Evolutionary conservation across 164 flowering plant species (phyloP).

Genomic region (Nymphaea thermarum): DNA sequence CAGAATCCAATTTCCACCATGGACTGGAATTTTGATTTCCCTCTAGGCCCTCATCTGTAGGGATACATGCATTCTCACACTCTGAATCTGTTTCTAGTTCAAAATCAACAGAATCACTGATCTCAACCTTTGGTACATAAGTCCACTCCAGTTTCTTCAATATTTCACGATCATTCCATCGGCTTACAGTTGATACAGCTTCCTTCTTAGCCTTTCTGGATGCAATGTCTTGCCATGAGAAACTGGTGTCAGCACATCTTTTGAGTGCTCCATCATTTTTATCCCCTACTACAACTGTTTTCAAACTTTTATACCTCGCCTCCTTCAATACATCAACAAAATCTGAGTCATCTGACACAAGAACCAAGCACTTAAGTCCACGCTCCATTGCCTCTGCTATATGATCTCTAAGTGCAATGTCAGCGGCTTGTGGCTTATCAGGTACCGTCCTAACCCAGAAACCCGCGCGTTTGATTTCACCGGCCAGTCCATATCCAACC

Average conservation of each 20-base stretch:
- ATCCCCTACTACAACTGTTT: constrained; percentile 83
- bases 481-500: constrained; percentile 63
- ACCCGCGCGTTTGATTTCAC: constrained; percentile 76
- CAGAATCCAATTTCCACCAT: constrained; percentile 70
- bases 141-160: constrained; percentile 78
- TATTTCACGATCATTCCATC: constrained; percentile 74
- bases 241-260: constrained; percentile 65
- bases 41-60: constrained; percentile 9
- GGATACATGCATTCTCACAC: background rate
- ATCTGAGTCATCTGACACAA: constrained; percentile 79
- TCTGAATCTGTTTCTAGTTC: constrained; percentile 9
- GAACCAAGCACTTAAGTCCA: constrained; percentile 53
- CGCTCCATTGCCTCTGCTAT: constrained; percentile 72
- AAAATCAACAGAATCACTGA: constrained; percentile 10
- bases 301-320: constrained; percentile 63
- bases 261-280: constrained; percentile 46
- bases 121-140: constrained; percentile 38
- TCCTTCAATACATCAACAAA: constrained; percentile 57
- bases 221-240: constrained; percentile 68
- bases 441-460: constrained; percentile 51
- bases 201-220: constrained; percentile 75
- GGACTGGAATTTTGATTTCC: constrained; percentile 16
- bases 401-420: constrained; percentile 48
- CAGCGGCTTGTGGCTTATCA: constrained; percentile 67
- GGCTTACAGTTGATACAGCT: constrained; percentile 47